Conservation (phyloP, 2,329 filamentous ascomycete species). For the Scedosporium aurantiacum region DNA sequence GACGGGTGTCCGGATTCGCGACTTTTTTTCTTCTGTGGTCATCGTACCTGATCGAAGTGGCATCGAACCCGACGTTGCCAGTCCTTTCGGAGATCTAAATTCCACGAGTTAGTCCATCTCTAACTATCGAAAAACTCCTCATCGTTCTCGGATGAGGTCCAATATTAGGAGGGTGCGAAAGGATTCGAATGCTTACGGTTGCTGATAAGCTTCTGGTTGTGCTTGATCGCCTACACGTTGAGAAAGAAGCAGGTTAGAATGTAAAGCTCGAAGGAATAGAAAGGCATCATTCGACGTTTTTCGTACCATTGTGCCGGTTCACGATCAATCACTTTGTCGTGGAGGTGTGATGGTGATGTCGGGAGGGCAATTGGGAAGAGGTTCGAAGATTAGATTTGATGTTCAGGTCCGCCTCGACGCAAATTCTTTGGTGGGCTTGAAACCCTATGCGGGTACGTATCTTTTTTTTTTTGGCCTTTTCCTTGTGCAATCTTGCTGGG, state of each 20-base stretch:
- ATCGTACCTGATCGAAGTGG: constrained; percentile 97
- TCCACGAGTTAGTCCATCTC: constrained; percentile 27
- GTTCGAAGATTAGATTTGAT: constrained; percentile 7
- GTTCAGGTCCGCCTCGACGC: constrained; percentile 1
- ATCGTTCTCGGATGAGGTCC: background rate
- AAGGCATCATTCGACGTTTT: background rate
- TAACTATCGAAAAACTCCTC: constrained; percentile 5
- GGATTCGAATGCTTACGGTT: constrained; percentile 58
- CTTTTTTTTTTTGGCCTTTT: constrained; percentile 5
- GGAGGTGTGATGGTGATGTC: constrained; percentile 7
- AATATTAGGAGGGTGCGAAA: background rate
- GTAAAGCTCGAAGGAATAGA: constrained; percentile 14
- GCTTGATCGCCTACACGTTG: constrained; percentile 77
- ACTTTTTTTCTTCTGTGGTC: background rate
- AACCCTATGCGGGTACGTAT: constrained; percentile 13
- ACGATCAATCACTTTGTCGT: constrained; percentile 35
- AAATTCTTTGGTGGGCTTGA: constrained; percentile 11
- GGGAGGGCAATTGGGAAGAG: background rate
- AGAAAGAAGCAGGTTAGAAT: constrained; percentile 14
- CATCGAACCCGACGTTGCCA: constrained; percentile 98
- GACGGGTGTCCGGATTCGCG: background rate
- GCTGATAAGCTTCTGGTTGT: constrained; percentile 97
- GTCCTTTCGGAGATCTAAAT: constrained; percentile 94
- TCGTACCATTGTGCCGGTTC: constrained; percentile 44
- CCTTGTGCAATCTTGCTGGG: constrained; percentile 6